phyloP scores from a whole-genome alignment of 2,329 filamentous ascomycete genomes.

The Hypoxylon sp. region DNA sequence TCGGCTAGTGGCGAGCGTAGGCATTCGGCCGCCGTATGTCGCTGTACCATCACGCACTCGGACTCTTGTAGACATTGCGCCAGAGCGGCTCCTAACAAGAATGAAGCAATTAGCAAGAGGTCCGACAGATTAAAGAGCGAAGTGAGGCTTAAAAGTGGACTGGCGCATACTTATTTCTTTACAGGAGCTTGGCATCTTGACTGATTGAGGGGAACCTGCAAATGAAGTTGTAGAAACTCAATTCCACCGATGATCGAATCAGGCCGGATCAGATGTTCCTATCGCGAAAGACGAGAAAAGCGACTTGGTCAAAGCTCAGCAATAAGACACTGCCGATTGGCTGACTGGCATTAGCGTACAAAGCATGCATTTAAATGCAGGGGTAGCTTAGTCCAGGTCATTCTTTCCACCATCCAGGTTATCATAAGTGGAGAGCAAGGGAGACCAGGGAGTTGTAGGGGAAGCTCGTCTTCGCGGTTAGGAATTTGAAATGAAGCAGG shows the following conservation, averaged over 20 bases:
- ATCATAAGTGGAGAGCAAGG: slow-evolving; percentile 29
- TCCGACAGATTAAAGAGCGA: slow-evolving; percentile 8
- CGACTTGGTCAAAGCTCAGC: slow-evolving; percentile 36
- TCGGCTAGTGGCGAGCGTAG: slow-evolving; percentile 85
- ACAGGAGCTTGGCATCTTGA: slow-evolving; percentile 91
- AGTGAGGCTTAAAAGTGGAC: slow-evolving; percentile 1
- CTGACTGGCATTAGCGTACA: slow-evolving; percentile 10
- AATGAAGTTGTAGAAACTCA: slow-evolving; percentile 8
- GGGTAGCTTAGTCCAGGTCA: slow-evolving; percentile 35
- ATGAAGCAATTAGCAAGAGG: slow-evolving; percentile 31
- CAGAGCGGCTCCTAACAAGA: slow-evolving; percentile 81
- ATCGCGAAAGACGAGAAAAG: slow-evolving; percentile 38
- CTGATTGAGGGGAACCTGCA: slow-evolving; percentile 16
- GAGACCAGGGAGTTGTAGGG: slow-evolving; percentile 1
- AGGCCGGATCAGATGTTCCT: slow-evolving; percentile 36
- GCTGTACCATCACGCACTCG: slow-evolving; percentile 95
- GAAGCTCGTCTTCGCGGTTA: slow-evolving; percentile 25
- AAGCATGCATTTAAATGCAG: slow-evolving; percentile 34
- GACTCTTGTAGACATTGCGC: slow-evolving; percentile 96
- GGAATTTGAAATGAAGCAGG: slow-evolving; percentile 24
- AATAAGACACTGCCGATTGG: slow-evolving; percentile 36
- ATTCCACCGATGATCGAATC: slow-evolving; percentile 1
- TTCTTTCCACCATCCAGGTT: slow-evolving; percentile 20
- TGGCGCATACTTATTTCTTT: slow-evolving; percentile 87
- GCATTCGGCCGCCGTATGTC: slow-evolving; percentile 89